These are phyloP conservation scores for Boletus coccyginus DNA, from an alignment of 768 basidiomycete genomes.

Conservation along the genomic window DNA sequence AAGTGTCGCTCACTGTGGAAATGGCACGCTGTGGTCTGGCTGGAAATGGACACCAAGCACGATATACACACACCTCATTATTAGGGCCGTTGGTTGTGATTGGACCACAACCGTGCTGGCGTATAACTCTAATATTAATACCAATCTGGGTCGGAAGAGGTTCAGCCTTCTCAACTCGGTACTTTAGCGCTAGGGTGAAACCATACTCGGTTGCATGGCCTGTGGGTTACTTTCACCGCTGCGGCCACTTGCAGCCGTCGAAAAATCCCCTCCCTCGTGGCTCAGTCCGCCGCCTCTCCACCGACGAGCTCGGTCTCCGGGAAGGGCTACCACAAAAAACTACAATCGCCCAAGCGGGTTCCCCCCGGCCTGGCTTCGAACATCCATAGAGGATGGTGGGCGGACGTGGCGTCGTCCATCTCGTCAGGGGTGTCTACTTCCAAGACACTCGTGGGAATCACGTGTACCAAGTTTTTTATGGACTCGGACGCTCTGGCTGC, in stretches of 20 bases:
- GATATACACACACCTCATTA: not conserved
- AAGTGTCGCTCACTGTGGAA: conserved; percentile 6
- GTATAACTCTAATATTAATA: too few species aligned
- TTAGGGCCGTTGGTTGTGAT: not conserved
- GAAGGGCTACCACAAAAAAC: not conserved
- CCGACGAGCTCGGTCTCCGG: not conserved
- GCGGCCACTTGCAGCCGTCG: conserved; percentile 4
- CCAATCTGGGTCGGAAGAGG: not conserved
- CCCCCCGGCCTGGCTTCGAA: not conserved
- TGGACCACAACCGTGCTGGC: not conserved
- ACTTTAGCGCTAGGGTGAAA: too few species aligned
- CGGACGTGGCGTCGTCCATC: too few species aligned
- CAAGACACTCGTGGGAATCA: conserved; percentile 10
- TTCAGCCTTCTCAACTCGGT: not conserved
- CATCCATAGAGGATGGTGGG: too few species aligned
- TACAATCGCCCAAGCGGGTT: not conserved
- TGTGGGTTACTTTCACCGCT: too few species aligned
- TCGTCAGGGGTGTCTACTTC: not conserved
- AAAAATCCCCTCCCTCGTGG: not conserved
- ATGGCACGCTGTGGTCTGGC: not conserved
- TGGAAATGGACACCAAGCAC: not conserved
- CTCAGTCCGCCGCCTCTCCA: not conserved
- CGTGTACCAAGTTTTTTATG: not conserved
- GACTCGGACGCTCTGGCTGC: too few species aligned
- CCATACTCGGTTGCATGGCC: too few species aligned